Base-by-base conservation (phyloP, 1,139 yeast species). In the Debaryomyces subglobosus region DNA sequence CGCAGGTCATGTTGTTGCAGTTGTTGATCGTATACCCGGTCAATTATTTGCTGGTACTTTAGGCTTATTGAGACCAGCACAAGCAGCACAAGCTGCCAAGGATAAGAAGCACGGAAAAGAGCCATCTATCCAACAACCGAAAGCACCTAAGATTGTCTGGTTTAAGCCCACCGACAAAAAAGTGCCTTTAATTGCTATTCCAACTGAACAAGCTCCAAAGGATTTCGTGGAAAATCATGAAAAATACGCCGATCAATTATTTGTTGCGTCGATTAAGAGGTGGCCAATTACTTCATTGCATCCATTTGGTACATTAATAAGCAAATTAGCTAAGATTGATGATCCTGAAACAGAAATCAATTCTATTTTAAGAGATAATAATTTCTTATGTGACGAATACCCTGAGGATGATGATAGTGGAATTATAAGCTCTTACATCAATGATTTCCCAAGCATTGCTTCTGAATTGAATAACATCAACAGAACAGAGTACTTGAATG, bases 281-380 rank as follows among this genome's bases (percentile, higher is more conserved):
- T 94, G 99, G 99, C 99, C 99, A 65, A 94, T 94, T 68, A 94
- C 99, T 16, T 92, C 98, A 0, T 79, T 94, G 65, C 99, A 94
- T 73, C 99, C 99, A 3, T 94, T 94, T 62, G 99, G 99, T 60
- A 92, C 97, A 27, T 75, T 94, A 53, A 87, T 92, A 30, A 89
- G 92, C 47, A 90, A 88, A 60, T 75, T 94, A 55, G 99, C 99
- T 29, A 79, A 82, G 43, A 84, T 89, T 60, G 90, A 86, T 56
- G 94, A 87, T 55, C 79, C 85, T 5, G 74, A 79, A 30, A 89
- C 94, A 44, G 97, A 91, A 65, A 83, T 91, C 55, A 96, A 88
- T 65, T 90, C 97, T 0, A 86, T 94, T 49, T 77, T 94, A 57
- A 84, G 98, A 62, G 98, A 94, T 65, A 92, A 90, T 69, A 94